These are phyloP conservation scores for Verticillium nubilum DNA, from an alignment of 2,329 filamentous ascomycete genomes.

Conservation along the genomic window DNA sequence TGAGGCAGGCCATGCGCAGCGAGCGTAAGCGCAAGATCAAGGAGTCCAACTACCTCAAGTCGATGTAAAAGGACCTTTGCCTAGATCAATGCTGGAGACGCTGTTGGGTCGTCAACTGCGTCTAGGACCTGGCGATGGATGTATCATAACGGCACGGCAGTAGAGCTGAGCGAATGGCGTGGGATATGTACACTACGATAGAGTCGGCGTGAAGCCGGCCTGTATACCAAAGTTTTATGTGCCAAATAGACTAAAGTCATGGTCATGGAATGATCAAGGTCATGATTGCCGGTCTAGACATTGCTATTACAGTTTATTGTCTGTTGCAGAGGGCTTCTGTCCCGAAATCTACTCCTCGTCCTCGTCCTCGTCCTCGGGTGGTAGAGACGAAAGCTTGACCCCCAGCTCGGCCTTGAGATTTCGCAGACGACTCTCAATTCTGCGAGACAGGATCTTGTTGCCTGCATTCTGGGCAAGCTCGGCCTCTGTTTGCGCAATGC, in stretches of 20 bases:
- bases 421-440: conserved; percentile 45
- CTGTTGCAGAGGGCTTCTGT: not conserved
- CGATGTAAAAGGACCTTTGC: conserved; percentile 49
- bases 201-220: not conserved
- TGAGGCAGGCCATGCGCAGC: conserved; percentile 67
- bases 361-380: conserved; percentile 16
- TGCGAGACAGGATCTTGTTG: conserved; percentile 43
- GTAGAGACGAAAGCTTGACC: conserved; percentile 38
- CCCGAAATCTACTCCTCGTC: not conserved
- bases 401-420: conserved; percentile 38
- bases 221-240: not conserved
- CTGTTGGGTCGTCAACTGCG: not conserved
- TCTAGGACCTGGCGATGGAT: not conserved
- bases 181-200: not conserved
- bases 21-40: conserved; percentile 74
- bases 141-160: not conserved
- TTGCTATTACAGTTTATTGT: not conserved
- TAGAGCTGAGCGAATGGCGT: not conserved
- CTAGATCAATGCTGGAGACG: not conserved
- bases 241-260: not conserved
- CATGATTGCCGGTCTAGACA: not conserved
- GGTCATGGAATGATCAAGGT: not conserved
- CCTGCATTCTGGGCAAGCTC: conserved; percentile 31
- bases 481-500: conserved; percentile 38
- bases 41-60: conserved; percentile 80